A percentile compares a stretch with the other conserved stretches of the same genome.
phyloP scores from a whole-genome alignment of 2,329 filamentous ascomycete genomes.

The Trichophyton rubrum region DNA sequence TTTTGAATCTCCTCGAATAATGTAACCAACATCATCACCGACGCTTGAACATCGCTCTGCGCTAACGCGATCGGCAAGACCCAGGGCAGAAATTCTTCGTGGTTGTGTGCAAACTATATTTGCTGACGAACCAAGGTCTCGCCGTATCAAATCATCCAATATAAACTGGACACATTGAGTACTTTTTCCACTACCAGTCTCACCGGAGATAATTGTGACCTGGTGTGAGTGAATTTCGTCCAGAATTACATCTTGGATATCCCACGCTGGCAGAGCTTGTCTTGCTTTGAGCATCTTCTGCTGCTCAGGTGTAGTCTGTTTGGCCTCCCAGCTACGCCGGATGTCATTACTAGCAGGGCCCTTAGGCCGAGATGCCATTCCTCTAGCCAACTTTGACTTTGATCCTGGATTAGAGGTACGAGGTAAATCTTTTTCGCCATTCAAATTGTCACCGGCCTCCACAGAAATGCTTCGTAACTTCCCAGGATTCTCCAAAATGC shows the following conservation, averaged over 20 bases:
- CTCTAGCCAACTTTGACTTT: slow-evolving; percentile 38
- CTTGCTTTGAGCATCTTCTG: slow-evolving; percentile 64
- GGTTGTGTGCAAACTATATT: slow-evolving; percentile 96
- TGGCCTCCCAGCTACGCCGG: slow-evolving; percentile 52
- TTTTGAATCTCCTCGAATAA: slow-evolving; percentile 81
- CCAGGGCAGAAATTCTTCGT: slow-evolving; percentile 82
- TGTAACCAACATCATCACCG: slow-evolving; percentile 81
- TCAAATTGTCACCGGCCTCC: slow-evolving; percentile 52
- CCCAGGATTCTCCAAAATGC: slow-evolving; percentile 75
- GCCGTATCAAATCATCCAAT: slow-evolving; percentile 74
- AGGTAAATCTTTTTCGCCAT: slow-evolving; percentile 35
- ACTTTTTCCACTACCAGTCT: slow-evolving; percentile 93
- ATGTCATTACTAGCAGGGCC: slow-evolving; percentile 47
- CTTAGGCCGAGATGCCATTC: slow-evolving; percentile 49
- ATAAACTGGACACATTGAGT: slow-evolving; percentile 96
- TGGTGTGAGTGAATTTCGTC: slow-evolving; percentile 62
- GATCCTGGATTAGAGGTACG: slow-evolving; percentile 14
- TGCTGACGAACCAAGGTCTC: slow-evolving; percentile 59
- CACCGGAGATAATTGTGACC: slow-evolving; percentile 92
- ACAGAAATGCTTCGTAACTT: slow-evolving; percentile 72
- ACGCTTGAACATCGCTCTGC: slow-evolving; percentile 75
- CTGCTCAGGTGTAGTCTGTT: slow-evolving; percentile 53
- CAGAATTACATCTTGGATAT: slow-evolving; percentile 63
- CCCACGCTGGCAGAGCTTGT: slow-evolving; percentile 74
- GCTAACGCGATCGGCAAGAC: slow-evolving; percentile 84